Percentiles rank a stretch among this genome's conserved stretches.
phyloP scores from a whole-genome alignment of 2,329 filamentous ascomycete species.

The Coniochaeta sp. region DNA sequence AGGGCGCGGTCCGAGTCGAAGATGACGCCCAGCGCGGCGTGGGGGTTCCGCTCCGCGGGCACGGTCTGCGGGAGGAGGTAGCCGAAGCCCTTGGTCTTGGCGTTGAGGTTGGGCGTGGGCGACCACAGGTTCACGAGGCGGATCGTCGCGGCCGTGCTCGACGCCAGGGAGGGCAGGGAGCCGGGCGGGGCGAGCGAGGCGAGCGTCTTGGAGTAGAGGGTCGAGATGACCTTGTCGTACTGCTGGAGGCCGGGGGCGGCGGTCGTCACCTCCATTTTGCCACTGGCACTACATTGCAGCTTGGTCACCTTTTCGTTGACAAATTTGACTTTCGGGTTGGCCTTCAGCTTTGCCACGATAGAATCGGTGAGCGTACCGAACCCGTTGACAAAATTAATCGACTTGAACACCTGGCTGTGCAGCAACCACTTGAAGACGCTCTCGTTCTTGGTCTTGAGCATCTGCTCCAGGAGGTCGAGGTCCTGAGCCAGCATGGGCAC shows the following conservation, averaged over 20 bases:
- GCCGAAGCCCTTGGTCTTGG: conserved; percentile 67
- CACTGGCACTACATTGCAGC: conserved; percentile 30
- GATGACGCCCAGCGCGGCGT: conserved; percentile 66
- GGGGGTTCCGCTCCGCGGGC: conserved; percentile 19
- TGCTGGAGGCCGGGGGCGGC: conserved; percentile 9
- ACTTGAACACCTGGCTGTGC: background rate
- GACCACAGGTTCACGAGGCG: conserved; percentile 93
- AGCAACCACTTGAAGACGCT: conserved; percentile 3
- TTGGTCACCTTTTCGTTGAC: conserved; percentile 38
- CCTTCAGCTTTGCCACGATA: conserved; percentile 41
- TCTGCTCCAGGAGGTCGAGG: conserved; percentile 8
- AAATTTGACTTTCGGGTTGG: conserved; percentile 53
- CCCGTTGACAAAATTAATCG: conserved; percentile 44
- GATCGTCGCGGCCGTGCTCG: conserved; percentile 66
- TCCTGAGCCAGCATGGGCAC: background rate
- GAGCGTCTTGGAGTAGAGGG: conserved; percentile 46
- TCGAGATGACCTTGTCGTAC: conserved; percentile 57
- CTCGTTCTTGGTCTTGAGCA: conserved; percentile 6
- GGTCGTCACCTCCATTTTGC: conserved; percentile 25
- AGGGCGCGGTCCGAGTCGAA: conserved; percentile 66
- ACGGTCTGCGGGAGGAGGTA: conserved; percentile 76
- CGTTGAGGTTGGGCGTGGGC: conserved; percentile 52
- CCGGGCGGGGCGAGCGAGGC: conserved; percentile 23
- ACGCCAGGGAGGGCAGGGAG: conserved; percentile 38
- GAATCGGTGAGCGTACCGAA: conserved; percentile 52